Evolutionary conservation across 805 yeast genomes (phyloP).

Genomic region (Candida awuae): DNA sequence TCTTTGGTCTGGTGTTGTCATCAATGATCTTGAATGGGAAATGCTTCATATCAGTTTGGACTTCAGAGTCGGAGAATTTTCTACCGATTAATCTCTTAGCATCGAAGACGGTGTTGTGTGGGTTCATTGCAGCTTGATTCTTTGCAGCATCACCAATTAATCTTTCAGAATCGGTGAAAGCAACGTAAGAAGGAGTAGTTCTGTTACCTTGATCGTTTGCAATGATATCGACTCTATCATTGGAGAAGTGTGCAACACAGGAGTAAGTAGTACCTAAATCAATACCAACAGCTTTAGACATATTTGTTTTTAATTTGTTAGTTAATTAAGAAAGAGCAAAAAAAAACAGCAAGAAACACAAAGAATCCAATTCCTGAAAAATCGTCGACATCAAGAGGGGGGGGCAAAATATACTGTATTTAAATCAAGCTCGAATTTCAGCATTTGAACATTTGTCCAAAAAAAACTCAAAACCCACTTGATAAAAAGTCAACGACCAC

Average conservation of each 20-base stretch:
- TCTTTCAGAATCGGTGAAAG: constrained; percentile 89
- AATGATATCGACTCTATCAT: constrained; percentile 88
- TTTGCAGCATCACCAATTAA: constrained; percentile 95
- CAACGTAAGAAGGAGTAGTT: constrained; percentile 94
- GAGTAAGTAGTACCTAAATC: constrained; percentile 89
- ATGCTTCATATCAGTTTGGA: constrained; percentile 78
- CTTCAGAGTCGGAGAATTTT: constrained; percentile 73
- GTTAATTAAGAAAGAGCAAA: neutral
- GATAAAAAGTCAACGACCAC: too few relatives aligned
- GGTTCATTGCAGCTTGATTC: constrained; percentile 95
- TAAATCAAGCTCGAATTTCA: too few relatives aligned
- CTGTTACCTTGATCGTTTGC: constrained; percentile 99
- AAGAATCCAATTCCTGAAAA: neutral
- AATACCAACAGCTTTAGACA: constrained; percentile 58
- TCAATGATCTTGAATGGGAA: constrained; percentile 86
- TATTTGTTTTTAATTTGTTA: constrained; percentile 16
- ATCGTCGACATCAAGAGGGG: neutral
- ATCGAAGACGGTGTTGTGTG: constrained; percentile 82
- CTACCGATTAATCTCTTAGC: constrained; percentile 94
- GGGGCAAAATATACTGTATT: neutral
- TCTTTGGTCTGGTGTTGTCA: constrained; percentile 78
- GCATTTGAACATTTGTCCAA: too few relatives aligned
- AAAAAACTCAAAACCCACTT: too few relatives aligned
- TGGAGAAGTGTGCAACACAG: constrained; percentile 91
- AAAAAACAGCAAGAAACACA: neutral